phyloP scores from a whole-genome alignment of 2,329 filamentous ascomycete species.

The Apiospora kogelbergensis region DNA sequence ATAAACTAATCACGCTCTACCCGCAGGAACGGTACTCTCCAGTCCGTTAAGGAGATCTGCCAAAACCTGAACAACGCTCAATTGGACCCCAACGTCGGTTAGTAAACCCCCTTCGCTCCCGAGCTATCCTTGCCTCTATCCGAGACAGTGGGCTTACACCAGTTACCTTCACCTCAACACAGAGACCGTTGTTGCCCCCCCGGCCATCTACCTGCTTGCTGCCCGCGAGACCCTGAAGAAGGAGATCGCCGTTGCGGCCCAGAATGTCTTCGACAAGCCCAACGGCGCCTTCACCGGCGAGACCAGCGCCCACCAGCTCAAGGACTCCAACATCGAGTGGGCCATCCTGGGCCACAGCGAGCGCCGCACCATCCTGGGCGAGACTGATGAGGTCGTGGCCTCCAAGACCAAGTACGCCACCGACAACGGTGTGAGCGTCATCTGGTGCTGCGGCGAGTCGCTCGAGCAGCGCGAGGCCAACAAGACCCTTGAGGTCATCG shows the following conservation, averaged over 20 bases:
- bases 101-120: constrained; percentile 31
- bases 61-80: constrained; percentile 83
- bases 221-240: constrained; percentile 75
- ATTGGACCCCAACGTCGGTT: constrained; percentile 74
- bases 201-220: constrained; percentile 85
- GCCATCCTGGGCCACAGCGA: constrained; percentile 92
- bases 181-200: constrained; percentile 96
- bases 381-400: constrained; percentile 82
- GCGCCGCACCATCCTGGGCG: constrained; percentile 84
- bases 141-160: not conserved
- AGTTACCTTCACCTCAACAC: constrained; percentile 19
- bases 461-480: constrained; percentile 86
- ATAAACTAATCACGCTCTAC: constrained; percentile 16
- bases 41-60: constrained; percentile 89
- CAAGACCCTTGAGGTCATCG: constrained; percentile 85
- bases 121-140: constrained; percentile 8
- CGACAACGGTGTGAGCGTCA: constrained; percentile 83
- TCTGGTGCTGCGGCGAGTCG: constrained; percentile 96
- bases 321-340: constrained; percentile 88
- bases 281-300: constrained; percentile 97
- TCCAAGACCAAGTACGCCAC: constrained; percentile 93
- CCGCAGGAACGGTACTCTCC: constrained; percentile 84
- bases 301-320: constrained; percentile 88
- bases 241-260: constrained; percentile 82
- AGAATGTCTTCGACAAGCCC: constrained; percentile 97